Percentiles rank a stretch among this genome's conserved stretches.
These are phyloP conservation scores for Penicillium riverlandense DNA, from an alignment of 495 filamentous ascomycete species.

Conservation along the genomic window DNA sequence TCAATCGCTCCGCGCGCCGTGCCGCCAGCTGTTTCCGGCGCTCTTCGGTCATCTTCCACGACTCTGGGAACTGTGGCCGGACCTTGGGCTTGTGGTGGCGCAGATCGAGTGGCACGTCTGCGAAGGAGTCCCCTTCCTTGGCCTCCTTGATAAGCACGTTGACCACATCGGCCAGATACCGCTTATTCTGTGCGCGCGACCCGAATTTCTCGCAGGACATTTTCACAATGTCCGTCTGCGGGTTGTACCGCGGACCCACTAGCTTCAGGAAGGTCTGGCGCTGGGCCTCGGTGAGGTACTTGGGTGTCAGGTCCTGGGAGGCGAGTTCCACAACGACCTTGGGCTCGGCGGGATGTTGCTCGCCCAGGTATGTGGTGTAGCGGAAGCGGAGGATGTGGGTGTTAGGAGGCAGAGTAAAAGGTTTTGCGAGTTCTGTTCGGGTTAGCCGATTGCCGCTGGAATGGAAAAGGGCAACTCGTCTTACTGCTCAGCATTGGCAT, in stretches of 20 bases:
- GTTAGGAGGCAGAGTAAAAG: slow-evolving; percentile 64
- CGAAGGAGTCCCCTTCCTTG: slow-evolving; percentile 77
- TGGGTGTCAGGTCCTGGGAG: slow-evolving; percentile 55
- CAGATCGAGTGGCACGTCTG: slow-evolving; percentile 84
- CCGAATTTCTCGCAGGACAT: slow-evolving; percentile 89
- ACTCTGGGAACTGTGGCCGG: slow-evolving; percentile 64
- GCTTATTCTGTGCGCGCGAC: slow-evolving; percentile 90
- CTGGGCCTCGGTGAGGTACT: slow-evolving; percentile 56
- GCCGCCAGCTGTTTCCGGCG: slow-evolving; percentile 57
- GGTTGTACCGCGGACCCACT: slow-evolving; percentile 84
- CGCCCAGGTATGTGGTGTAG: slow-evolving; percentile 96
- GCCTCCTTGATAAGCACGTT: slow-evolving; percentile 66
- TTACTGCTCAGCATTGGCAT: slow-evolving; percentile 86
- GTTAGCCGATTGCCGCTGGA: slow-evolving; percentile 13
- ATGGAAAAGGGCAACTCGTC: slow-evolving; percentile 17
- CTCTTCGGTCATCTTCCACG: slow-evolving; percentile 71
- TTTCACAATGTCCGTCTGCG: slow-evolving; percentile 70
- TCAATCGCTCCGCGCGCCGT: slow-evolving; percentile 39
- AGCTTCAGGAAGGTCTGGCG: slow-evolving; percentile 80
- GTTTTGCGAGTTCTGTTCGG: slow-evolving; percentile 64
- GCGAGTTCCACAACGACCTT: slow-evolving; percentile 92
- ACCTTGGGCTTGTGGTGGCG: slow-evolving; percentile 72
- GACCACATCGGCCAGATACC: slow-evolving; percentile 77
- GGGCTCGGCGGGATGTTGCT: slow-evolving; percentile 79
- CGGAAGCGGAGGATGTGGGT: slow-evolving; percentile 75